Conservation (phyloP, 331 rosid species). For the Pyrus hybrid region DNA sequence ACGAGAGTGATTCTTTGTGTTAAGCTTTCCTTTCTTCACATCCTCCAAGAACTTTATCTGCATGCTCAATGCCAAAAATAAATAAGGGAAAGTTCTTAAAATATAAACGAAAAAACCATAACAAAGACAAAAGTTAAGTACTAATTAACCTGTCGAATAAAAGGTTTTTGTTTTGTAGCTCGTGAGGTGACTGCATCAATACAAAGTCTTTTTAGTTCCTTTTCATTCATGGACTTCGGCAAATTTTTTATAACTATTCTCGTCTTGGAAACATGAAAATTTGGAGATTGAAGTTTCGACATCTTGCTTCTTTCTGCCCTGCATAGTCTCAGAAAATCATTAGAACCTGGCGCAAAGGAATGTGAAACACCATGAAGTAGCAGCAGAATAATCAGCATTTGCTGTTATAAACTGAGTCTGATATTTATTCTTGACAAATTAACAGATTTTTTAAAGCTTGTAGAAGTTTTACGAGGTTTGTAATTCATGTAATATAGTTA, state of each 20-base stretch:
- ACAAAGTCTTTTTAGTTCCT: conserved; percentile 71
- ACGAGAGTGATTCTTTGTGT: conserved; percentile 54
- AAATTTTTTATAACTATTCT: conserved; percentile 79
- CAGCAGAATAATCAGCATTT: conserved; percentile 2
- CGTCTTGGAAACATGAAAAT: conserved; percentile 86
- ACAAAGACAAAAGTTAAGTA: conserved; percentile 4
- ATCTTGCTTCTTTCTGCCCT: conserved; percentile 68
- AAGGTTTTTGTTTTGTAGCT: conserved; percentile 86
- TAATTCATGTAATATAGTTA: background rate
- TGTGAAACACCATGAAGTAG: background rate
- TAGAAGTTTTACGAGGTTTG: background rate
- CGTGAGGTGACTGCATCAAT: conserved; percentile 74
- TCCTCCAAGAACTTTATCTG: conserved; percentile 83
- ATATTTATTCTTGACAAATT: background rate
- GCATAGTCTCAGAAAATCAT: conserved; percentile 15
- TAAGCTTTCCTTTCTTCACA: conserved; percentile 64
- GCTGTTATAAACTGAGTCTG: background rate
- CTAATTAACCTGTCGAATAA: conserved; percentile 65
- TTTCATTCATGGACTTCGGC: conserved; percentile 78
- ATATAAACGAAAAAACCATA: background rate
- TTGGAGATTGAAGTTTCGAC: conserved; percentile 88
- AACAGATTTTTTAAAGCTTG: background rate
- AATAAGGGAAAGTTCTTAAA: background rate
- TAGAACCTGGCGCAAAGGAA: conserved; percentile 10
- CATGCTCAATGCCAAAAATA: background rate